Conservation (phyloP, 345 rosid genomes). For the Heritiera fomes region DNA sequence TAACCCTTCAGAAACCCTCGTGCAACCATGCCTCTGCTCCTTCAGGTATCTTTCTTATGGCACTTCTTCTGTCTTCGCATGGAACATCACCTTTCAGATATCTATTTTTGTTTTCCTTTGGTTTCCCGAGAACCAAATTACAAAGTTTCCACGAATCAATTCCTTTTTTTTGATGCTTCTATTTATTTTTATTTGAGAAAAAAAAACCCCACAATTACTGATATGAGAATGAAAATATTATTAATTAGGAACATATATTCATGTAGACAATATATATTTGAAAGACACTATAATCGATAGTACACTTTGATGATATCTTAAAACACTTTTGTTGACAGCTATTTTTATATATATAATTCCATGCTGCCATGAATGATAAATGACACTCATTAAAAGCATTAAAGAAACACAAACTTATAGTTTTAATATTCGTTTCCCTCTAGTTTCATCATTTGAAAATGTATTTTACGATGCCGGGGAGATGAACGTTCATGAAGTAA, state of each 20-base stretch:
- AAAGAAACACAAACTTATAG: not conserved
- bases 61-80: too few species aligned
- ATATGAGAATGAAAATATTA: too few species aligned
- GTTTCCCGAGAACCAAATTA: too few species aligned
- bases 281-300: not conserved
- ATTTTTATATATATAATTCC: not conserved
- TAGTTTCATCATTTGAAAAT: not conserved
- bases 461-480: constrained; percentile 23
- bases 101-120: too few species aligned
- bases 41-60: too few species aligned
- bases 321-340: not conserved
- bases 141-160: too few species aligned
- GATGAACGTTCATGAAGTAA: constrained; percentile 24
- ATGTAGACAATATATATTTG: not conserved
- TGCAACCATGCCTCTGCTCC: too few species aligned
- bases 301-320: not conserved
- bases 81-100: too few species aligned
- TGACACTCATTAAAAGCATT: not conserved
- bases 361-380: not conserved
- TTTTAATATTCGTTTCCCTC: not conserved
- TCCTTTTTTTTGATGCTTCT: too few species aligned
- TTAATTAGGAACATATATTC: not conserved
- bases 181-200: too few species aligned
- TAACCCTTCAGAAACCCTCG: too few species aligned
- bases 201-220: too few species aligned